Evolutionary conservation across 805 yeast species (phyloP).

Genomic region (Yamadazyma takamatsuzukensis): DNA sequence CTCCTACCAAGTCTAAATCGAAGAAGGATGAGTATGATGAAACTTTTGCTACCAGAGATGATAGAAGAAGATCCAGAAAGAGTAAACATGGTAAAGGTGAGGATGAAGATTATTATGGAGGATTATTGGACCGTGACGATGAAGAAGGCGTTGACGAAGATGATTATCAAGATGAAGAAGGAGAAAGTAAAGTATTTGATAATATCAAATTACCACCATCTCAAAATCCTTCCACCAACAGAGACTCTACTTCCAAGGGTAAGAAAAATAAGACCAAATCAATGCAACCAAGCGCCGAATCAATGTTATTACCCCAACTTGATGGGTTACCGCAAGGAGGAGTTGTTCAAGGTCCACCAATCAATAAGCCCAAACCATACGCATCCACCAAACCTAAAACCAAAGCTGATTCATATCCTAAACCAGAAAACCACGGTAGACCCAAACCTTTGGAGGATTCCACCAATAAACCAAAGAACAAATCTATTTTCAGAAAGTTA

Average conservation of each 20-base stretch:
- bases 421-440: conserved; percentile 16
- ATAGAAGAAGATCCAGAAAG: conserved; percentile 18
- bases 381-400: conserved; percentile 6
- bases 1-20: conserved; percentile 8
- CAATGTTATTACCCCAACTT: conserved; percentile 32
- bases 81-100: conserved; percentile 11
- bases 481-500: conserved; percentile 46
- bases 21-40: conserved; percentile 22
- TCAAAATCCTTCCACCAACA: conserved; percentile 5
- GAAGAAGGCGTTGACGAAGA: conserved; percentile 22
- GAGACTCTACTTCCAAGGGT: neutral
- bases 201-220: conserved; percentile 47
- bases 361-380: conserved; percentile 13
- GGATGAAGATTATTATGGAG: conserved; percentile 13
- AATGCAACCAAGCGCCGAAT: conserved; percentile 31
- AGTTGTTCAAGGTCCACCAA: conserved; percentile 13
- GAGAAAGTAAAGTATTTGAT: conserved; percentile 34
- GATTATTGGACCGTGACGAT: conserved; percentile 13
- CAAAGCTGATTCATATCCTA: conserved; percentile 8
- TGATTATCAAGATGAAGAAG: conserved; percentile 24
- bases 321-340: conserved; percentile 7
- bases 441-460: conserved; percentile 33
- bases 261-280: conserved; percentile 18
- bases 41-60: conserved; percentile 39
- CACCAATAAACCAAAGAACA: conserved; percentile 29